Base-by-base conservation (phyloP, 75 land plant genomes). In the Cryptomeria japonica region DNA sequence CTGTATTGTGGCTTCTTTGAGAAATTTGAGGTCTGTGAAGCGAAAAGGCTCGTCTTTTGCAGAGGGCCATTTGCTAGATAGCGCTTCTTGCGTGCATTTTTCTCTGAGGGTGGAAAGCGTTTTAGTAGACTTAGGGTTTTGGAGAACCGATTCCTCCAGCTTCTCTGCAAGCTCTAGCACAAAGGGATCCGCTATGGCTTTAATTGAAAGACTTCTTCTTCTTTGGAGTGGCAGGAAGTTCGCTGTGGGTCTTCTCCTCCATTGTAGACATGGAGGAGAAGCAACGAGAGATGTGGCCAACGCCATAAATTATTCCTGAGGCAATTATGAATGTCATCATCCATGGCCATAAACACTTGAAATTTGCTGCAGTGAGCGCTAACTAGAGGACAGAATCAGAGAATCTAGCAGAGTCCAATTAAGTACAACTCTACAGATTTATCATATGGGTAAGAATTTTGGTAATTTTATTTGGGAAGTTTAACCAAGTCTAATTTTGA, bases 111-210 rank as follows among this genome's bases (percentile, higher is more conserved):
- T 87, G n/a, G 90, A 88, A n/a, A 96, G 92, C 32, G 85, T 93
- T 8, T 86, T 87, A 32, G 58, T 89, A 4, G 58, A 86, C 47
- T 41, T 44, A 37, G 91, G 87, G 1, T 56, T 88, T 3, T 55
- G 86, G 7, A 88, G 75, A 85, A 92, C 86, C 28, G 95, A 95
- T 84, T 98, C 99, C 77, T 98, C 99, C 37, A 98, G 94, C 87
- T 93, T 95, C 78, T 96, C 98, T 25, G 99, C 99, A 28, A 98
- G 90, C 36, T 95, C 95, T 28, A 98, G 94, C 38, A 97, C 95
- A 87, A 94, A 94, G 34, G 95, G 93, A 85, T 98, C 99, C 41
- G 97, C 90, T 80, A 93, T 87, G 31, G 94, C 72, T 84, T 32
- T 47, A 53, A 53, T 55, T 55, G 36, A 9, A 1, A 18, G 14